Conservation (phyloP, 768 basidiomycete genomes). For the Strobilomyces echinocephalus region DNA sequence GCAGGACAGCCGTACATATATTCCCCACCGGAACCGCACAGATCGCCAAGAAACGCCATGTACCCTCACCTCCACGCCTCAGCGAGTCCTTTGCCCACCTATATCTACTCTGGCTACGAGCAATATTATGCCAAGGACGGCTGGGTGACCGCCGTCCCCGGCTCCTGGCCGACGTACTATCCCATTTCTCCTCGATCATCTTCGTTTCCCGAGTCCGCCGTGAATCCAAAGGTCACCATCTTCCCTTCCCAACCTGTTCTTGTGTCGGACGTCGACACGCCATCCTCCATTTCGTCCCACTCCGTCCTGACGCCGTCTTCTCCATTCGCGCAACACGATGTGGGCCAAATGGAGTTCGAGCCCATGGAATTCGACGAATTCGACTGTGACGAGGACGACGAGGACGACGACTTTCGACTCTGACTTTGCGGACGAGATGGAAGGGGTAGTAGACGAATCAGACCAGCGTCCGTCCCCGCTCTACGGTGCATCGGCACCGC, state of each 20-base stretch:
- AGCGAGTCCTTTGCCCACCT: constrained; percentile 18
- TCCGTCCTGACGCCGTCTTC: constrained; percentile 30
- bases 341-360: constrained; percentile 7
- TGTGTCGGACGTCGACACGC: constrained; percentile 28
- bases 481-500: constrained; percentile 20
- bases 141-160: constrained; percentile 10
- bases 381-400: constrained; percentile 31
- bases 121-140: constrained; percentile 21
- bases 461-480: constrained; percentile 9
- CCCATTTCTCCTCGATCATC: constrained; percentile 13
- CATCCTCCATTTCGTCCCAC: constrained; percentile 30
- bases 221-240: constrained; percentile 29
- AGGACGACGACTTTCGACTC: constrained; percentile 30
- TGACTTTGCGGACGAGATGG: constrained; percentile 32
- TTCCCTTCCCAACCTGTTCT: constrained; percentile 19
- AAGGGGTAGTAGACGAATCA: constrained; percentile 22
- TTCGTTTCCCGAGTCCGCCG: constrained; percentile 9
- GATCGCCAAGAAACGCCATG: constrained; percentile 22
- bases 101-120: constrained; percentile 22
- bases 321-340: constrained; percentile 22
- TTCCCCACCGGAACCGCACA: constrained; percentile 24
- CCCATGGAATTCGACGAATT: constrained; percentile 31
- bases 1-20: constrained; percentile 30
- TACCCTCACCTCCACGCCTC: constrained; percentile 22
- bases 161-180: constrained; percentile 21